Evolutionary conservation across 495 filamentous ascomycete species (phyloP), one percentile per base, ranked within the genome.

Genomic region (Neurospora terricola): DNA sequence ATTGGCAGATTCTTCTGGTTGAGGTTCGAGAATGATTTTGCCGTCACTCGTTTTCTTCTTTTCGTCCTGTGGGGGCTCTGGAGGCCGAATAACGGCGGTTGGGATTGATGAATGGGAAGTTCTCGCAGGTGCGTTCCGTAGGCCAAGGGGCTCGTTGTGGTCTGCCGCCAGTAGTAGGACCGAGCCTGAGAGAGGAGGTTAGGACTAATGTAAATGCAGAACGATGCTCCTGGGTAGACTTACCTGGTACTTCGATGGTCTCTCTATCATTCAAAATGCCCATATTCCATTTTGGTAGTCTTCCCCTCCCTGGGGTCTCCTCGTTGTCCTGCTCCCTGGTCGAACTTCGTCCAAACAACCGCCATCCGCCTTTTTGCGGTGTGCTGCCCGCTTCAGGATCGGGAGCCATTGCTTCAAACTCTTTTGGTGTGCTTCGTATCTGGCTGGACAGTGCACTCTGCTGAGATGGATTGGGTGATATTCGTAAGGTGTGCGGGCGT

Each of bases 181-280:
- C 38, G 94, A 96, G 40, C 93, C 93, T 96, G 72, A 12, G n/a
- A 12, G n/a, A 74, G 74, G 30, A 66, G 7, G 27, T 66, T 18
- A 66, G 30, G 16, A 36, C 23, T 30, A 36, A 30, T 66, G 27
- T 34, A 36, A 18, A 30, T 18, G 54, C 23, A 77, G 18, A 38
- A 69, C n/a, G 30, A 37, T 30, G 30, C 70, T 69, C 10, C 43
- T 45, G 27, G 66, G 16, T 30, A 23, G 39, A 82, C 88, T 73
- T 83, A 94, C 95, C 95, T 76, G 95, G 96, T 27, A 98, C 96
- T 83, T 97, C 93, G 43, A 96, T 92, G 0, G 95, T 98, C 69
- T 90, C 81, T 72, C 79, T 87, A 76, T 97, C 93, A 78, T 94
- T 94, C 42, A 97, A 80, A 23, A 98, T 91, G 43, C 94, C 95